A percentile compares a stretch with the other conserved stretches of the same genome.
These are phyloP conservation scores for Trichocomaceae sp. DNA, from an alignment of 2,329 filamentous ascomycete species.

Conservation along the genomic window DNA sequence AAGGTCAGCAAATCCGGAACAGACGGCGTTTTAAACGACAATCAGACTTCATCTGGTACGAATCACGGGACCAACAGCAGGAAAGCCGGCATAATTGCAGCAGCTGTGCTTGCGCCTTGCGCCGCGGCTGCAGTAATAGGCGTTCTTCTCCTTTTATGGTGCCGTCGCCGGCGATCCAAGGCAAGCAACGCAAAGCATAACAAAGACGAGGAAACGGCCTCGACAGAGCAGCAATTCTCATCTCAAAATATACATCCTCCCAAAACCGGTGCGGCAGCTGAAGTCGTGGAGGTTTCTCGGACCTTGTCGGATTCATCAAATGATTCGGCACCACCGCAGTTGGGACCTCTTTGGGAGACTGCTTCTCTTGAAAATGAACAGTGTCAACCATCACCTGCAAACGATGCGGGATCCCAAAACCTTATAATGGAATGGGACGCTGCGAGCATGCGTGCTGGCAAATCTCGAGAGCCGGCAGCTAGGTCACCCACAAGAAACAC, in stretches of 20 bases:
- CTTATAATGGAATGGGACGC: constrained; percentile 28
- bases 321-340: constrained; percentile 26
- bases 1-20: constrained; percentile 20
- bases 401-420: constrained; percentile 17
- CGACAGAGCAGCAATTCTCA: constrained; percentile 20
- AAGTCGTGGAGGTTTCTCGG: constrained; percentile 18
- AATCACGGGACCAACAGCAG: constrained; percentile 18
- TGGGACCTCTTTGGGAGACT: constrained; percentile 28
- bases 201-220: constrained; percentile 13
- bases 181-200: constrained; percentile 19
- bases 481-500: constrained; percentile 22
- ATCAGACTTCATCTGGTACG: constrained; percentile 17
- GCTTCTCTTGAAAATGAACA: constrained; percentile 20
- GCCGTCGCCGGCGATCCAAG: constrained; percentile 24
- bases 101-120: constrained; percentile 31
- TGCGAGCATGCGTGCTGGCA: constrained; percentile 17
- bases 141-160: constrained; percentile 31
- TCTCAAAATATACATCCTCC: constrained; percentile 13
- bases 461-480: constrained; percentile 20
- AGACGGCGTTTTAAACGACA: constrained; percentile 16
- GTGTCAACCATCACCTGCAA: constrained; percentile 11
- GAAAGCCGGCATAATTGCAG: constrained; percentile 34
- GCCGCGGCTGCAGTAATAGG: constrained; percentile 24
- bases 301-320: constrained; percentile 19
- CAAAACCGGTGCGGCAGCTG: background rate